These are phyloP conservation scores for Protomyces gravidus DNA, from an alignment of 1,139 yeast genomes.

Conservation along the genomic window DNA sequence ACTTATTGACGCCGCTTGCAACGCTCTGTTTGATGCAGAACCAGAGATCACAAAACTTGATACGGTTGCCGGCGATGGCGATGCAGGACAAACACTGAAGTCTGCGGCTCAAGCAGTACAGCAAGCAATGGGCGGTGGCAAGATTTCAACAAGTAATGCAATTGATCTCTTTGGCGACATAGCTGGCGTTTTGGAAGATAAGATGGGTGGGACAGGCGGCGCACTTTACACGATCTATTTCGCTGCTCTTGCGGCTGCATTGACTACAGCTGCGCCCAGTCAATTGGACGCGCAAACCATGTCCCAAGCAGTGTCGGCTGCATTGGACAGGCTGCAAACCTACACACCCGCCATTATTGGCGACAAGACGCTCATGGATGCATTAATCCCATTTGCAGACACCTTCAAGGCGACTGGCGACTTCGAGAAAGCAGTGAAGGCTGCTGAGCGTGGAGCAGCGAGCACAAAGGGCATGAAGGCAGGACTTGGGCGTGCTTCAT, in stretches of 20 bases:
- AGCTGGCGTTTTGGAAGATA: slow-evolving; percentile 76
- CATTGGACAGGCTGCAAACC: slow-evolving; percentile 60
- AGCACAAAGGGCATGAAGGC: slow-evolving; percentile 70
- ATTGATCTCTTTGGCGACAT: slow-evolving; percentile 52
- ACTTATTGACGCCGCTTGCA: slow-evolving; percentile 20
- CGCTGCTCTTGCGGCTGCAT: slow-evolving; percentile 58
- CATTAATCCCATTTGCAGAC: slow-evolving; percentile 79
- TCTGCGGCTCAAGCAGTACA: slow-evolving; percentile 69
- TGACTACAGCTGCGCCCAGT: slow-evolving; percentile 39
- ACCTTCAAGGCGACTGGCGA: slow-evolving; percentile 52
- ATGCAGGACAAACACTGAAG: slow-evolving; percentile 74
- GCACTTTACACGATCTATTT: slow-evolving; percentile 83
- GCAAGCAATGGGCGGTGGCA: slow-evolving; percentile 48
- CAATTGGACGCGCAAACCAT: slow-evolving; percentile 43
- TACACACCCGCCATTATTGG: slow-evolving; percentile 87
- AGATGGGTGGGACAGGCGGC: slow-evolving; percentile 97
- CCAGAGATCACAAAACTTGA: slow-evolving; percentile 81
- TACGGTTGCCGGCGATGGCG: slow-evolving; percentile 93
- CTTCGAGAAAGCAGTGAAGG: slow-evolving; percentile 56
- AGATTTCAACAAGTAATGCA: slow-evolving; percentile 49
- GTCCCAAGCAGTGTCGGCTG: slow-evolving; percentile 48
- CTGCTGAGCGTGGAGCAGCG: slow-evolving; percentile 73
- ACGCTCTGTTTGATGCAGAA: slow-evolving; percentile 48
- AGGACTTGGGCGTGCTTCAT: slow-evolving; percentile 88
- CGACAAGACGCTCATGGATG: slow-evolving; percentile 85